These are phyloP conservation scores for Botrytis fragariae DNA, from an alignment of 2,329 filamentous ascomycete genomes.

Conservation along the genomic window DNA sequence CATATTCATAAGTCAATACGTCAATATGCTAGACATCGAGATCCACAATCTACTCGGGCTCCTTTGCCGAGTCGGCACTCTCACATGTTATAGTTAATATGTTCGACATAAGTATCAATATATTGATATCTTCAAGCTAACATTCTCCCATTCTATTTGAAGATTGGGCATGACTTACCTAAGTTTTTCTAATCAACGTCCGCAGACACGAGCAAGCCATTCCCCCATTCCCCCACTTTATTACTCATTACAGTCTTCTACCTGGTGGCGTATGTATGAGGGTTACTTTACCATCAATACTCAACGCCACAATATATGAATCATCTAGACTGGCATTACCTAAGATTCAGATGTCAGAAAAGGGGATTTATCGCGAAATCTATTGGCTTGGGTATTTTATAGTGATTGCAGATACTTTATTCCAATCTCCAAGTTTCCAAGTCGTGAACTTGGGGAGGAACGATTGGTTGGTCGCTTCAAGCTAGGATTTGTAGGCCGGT, in stretches of 20 bases:
- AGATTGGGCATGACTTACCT: not conserved
- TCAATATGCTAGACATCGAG: slow-evolving; percentile 11
- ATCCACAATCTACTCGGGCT: not conserved
- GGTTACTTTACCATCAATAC: slow-evolving; percentile 7
- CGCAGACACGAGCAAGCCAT: slow-evolving; percentile 5
- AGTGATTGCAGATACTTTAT: not conserved
- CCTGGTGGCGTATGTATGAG: slow-evolving; percentile 7
- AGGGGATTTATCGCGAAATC: not conserved
- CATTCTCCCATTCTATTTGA: not conserved
- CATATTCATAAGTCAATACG: not conserved
- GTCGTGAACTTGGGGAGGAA: not conserved
- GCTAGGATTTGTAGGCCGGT: not conserved
- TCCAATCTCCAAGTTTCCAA: not conserved
- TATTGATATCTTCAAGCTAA: not conserved
- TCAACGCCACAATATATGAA: slow-evolving; percentile 9
- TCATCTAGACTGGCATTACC: not conserved
- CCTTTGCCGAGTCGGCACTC: not conserved
- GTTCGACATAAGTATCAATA: not conserved
- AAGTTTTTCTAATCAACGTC: not conserved
- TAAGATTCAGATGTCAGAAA: not conserved
- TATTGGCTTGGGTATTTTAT: not conserved
- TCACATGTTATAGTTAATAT: not conserved
- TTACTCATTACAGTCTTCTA: not conserved
- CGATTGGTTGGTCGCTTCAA: not conserved
- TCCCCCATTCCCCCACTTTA: not conserved